These are phyloP conservation scores for Saksenaea oblongispora DNA, from an alignment of 371 early-diverging fungal species.

Conservation along the genomic window DNA sequence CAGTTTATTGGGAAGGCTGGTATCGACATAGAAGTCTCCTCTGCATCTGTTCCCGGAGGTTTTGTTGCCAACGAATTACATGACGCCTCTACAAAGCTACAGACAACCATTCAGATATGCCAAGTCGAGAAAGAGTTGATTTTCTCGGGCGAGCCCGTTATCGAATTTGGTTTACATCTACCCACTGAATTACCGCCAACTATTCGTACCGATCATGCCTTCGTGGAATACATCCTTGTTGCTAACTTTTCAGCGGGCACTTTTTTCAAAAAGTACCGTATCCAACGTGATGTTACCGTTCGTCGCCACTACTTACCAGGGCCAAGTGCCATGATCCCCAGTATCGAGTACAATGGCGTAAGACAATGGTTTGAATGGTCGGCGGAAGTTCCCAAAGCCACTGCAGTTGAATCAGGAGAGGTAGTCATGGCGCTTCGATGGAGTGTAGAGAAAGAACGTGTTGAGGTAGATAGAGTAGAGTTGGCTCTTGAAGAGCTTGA, in stretches of 20 bases:
- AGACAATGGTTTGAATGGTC: constrained; percentile 53
- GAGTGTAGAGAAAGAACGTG: constrained; percentile 48
- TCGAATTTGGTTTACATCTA: constrained; percentile 48
- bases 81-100: constrained; percentile 15
- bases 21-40: constrained; percentile 31
- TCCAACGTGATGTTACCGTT: constrained; percentile 33
- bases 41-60: constrained; percentile 4
- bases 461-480: constrained; percentile 39
- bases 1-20: constrained; percentile 43
- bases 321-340: constrained; percentile 48
- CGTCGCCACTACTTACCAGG: constrained; percentile 46
- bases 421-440: constrained; percentile 40
- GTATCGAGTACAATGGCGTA: constrained; percentile 30
- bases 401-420: constrained; percentile 45
- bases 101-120: constrained; percentile 35
- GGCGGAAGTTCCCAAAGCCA: constrained; percentile 45
- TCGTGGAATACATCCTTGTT: constrained; percentile 45
- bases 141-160: constrained; percentile 39
- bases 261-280: constrained; percentile 43
- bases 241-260: constrained; percentile 47
- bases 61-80: neutral
- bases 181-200: constrained; percentile 42
- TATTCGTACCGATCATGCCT: constrained; percentile 33
- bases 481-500: constrained; percentile 41
- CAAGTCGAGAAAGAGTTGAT: constrained; percentile 52